A percentile compares a stretch with the other conserved stretches of the same genome.
These are phyloP conservation scores for Russula compacta DNA, from an alignment of 768 basidiomycete species.

Conservation along the genomic window DNA sequence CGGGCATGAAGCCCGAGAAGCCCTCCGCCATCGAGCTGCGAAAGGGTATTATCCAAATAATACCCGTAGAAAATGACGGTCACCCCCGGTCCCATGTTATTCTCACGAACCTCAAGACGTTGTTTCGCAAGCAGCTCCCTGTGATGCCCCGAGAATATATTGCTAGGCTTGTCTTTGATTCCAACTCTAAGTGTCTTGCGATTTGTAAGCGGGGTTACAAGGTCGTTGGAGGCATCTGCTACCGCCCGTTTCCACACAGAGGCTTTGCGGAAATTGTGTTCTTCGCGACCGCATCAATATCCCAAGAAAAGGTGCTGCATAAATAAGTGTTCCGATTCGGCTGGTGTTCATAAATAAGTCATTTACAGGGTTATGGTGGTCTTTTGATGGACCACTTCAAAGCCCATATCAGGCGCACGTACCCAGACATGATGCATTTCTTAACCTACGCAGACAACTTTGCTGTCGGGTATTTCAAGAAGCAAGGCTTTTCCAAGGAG, in stretches of 20 bases:
- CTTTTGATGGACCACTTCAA: constrained; percentile 99
- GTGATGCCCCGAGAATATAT: constrained; percentile 99
- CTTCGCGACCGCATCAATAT: constrained; percentile 92
- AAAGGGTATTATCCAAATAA: constrained; percentile 73
- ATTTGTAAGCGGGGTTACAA: constrained; percentile 93
- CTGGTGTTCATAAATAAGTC: not conserved
- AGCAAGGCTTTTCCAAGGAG: constrained; percentile 98
- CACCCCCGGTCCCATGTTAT: constrained; percentile 71
- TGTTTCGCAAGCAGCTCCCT: constrained; percentile 94
- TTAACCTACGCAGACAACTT: constrained; percentile 98
- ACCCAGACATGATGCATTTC: constrained; percentile 88
- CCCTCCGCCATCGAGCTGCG: constrained; percentile 73
- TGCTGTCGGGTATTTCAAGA: constrained; percentile 98
- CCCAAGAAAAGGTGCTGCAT: constrained; percentile 83
- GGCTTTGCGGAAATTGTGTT: constrained; percentile 98
- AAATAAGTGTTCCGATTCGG: not conserved
- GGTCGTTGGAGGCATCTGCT: constrained; percentile 97
- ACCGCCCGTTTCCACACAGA: constrained; percentile 89
- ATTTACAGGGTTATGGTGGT: constrained; percentile 84
- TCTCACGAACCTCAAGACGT: constrained; percentile 89
- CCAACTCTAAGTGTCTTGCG: constrained; percentile 85
- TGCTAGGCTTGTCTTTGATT: constrained; percentile 87
- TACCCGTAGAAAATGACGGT: constrained; percentile 76
- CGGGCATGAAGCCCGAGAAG: constrained; percentile 57
- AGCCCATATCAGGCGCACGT: constrained; percentile 74